Base-by-base conservation (phyloP, 371 early-diverging fungal genomes). In the Lichtheimia corymbifera region DNA sequence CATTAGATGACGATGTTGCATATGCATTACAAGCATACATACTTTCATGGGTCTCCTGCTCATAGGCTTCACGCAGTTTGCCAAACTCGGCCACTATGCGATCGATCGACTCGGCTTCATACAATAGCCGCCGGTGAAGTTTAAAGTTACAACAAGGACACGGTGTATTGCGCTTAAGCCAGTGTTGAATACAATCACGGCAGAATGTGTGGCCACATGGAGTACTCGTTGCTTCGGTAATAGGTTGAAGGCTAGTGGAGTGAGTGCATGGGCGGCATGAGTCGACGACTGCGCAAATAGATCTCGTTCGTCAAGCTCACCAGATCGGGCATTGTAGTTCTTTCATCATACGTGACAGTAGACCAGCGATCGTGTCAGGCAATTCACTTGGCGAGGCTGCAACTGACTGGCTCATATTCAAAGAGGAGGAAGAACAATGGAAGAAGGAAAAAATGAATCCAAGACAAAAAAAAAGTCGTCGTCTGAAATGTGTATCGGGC, bases 191-290 rank as follows among this genome's bases (percentile, higher is more conserved):
- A 51, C 64, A 63, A 13, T 44, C 47, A 5, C 51, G 35, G 30
- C 64, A 63, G 24, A 30, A 63, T 3, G 45, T 45, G 53, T 63
- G 64, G 14, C 64, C 64, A 44, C 64, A 63, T 20, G 64, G 64
- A 9, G 64, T 63, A n/a, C 57, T 45, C 15, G 43, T 58, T 54
- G 58, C 45, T 12, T 58, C 49, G 4, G 49, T 58, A 4, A 63
- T 22, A 17, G 58, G 18, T 43, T 57, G 57, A 20, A 63, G 45
- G 40, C 64, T 63, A 50, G 12, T 4, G 4, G 9, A 9, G 6
- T 5, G 9, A 9, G 6, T 5, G 6, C 35, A 35, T 22, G 1
- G 22, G 22, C 2, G 22, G 22, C 22, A 28, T 35, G 35, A 35
- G 35, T 35, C 22, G 22, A 22, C 22, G 35, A 35, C 11, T 35